Percentiles rank a stretch among this genome's conserved stretches.
Conservation (phyloP, 2,329 filamentous ascomycete genomes). For the Diaporthe sp. region DNA sequence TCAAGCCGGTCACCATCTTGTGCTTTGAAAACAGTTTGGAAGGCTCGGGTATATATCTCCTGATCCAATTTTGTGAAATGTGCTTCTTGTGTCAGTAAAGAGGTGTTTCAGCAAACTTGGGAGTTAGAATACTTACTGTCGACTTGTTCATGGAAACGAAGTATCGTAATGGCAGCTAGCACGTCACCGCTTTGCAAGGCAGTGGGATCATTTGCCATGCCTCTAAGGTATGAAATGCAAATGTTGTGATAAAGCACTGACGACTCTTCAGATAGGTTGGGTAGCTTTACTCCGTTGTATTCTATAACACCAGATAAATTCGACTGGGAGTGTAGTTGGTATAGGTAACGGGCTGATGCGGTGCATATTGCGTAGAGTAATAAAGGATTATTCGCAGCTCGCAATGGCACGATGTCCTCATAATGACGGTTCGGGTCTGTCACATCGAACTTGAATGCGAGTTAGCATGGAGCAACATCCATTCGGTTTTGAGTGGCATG, state of each 20-base stretch:
- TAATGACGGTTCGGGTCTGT: slow-evolving; percentile 1
- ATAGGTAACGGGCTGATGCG: neutral
- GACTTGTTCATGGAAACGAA: neutral
- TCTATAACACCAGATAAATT: neutral
- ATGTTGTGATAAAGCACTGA: neutral
- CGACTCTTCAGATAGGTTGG: neutral
- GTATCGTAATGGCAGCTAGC: neutral
- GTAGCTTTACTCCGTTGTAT: neutral
- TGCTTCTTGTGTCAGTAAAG: neutral
- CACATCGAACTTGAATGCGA: neutral
- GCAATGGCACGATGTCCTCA: neutral
- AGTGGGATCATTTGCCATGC: neutral
- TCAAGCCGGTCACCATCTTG: neutral
- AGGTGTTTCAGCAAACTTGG: neutral
- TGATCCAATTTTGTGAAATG: neutral
- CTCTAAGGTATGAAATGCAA: neutral
- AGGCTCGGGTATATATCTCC: neutral
- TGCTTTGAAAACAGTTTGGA: neutral
- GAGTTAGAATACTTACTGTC: neutral
- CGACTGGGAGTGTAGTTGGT: neutral
- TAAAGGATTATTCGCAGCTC: neutral
- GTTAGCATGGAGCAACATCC: neutral
- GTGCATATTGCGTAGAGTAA: neutral
- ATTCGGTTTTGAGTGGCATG: neutral
- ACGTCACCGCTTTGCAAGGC: neutral